Evolutionary conservation across 345 rosid genomes (phyloP).

Genomic region (Gossypium mustelinum): DNA sequence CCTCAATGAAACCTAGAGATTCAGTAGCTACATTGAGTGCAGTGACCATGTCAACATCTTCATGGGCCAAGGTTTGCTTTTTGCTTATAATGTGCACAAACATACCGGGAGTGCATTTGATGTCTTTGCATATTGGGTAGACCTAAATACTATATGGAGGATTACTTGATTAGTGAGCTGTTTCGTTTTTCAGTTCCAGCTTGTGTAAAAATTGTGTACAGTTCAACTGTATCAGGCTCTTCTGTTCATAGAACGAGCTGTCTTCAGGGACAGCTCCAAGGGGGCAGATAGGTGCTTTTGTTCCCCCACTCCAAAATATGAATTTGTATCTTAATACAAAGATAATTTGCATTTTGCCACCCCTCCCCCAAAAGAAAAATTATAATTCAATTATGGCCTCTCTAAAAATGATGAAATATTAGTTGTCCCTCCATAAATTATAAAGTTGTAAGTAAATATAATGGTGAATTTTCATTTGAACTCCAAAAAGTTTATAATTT

Average conservation of each 20-base stretch:
- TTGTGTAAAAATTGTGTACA: neutral
- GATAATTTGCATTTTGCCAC: no score
- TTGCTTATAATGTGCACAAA: neutral
- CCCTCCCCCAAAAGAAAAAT: no score
- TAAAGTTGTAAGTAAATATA: no score
- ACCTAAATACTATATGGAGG: neutral
- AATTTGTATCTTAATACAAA: no score
- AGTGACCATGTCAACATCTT: conserved; percentile 34
- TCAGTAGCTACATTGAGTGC: conserved; percentile 32
- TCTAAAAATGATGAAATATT: no score
- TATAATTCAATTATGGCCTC: no score
- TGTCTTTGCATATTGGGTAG: neutral
- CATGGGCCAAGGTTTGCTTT: conserved; percentile 74
- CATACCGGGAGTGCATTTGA: neutral
- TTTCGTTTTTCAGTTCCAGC: neutral
- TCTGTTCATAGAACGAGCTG: neutral
- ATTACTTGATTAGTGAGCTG: neutral
- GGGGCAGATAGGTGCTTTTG: no score
- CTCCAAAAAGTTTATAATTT: no score
- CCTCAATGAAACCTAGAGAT: conserved; percentile 43
- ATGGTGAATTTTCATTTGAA: no score
- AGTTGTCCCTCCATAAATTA: no score
- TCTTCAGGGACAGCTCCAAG: neutral
- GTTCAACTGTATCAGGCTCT: neutral
- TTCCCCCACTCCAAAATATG: no score